Conservation (phyloP, 176 grass and related monocot species). For the Themeda triandra region DNA sequence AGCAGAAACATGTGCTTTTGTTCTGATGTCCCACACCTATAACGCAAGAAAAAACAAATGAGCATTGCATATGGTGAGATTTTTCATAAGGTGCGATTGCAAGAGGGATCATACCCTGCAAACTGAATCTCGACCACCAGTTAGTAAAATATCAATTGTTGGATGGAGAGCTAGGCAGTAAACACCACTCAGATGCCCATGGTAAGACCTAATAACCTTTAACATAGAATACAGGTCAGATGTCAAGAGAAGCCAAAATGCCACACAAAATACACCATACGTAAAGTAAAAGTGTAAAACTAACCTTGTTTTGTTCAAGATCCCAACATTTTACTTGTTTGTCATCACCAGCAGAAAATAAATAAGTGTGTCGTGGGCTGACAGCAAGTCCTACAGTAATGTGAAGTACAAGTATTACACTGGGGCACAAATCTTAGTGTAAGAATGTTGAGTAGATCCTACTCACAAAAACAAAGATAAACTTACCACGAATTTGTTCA, state of each 20-base stretch:
- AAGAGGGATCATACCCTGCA: slow-evolving; percentile 70
- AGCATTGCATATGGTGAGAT: neutral
- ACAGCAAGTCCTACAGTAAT: slow-evolving; percentile 85
- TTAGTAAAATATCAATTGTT: slow-evolving; percentile 88
- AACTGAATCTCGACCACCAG: slow-evolving; percentile 97
- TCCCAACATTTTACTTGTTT: slow-evolving; percentile 99
- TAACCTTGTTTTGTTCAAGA: slow-evolving; percentile 99
- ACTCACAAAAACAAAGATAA: neutral
- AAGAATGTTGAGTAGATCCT: neutral
- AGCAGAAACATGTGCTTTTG: slow-evolving; percentile 96
- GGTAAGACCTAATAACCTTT: slow-evolving; percentile 97
- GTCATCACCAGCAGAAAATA: slow-evolving; percentile 99
- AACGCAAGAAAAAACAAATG: neutral
- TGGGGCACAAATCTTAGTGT: neutral
- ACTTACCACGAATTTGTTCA: slow-evolving; percentile 88
- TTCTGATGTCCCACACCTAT: slow-evolving; percentile 92
- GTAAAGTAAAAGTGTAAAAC: slow-evolving; percentile 14
- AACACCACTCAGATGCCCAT: slow-evolving; percentile 97
- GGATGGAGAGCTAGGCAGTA: slow-evolving; percentile 97
- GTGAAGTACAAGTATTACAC: slow-evolving; percentile 14
- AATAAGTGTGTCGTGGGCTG: slow-evolving; percentile 85
- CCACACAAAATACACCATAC: neutral
- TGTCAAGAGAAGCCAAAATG: slow-evolving; percentile 20
- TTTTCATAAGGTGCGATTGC: neutral
- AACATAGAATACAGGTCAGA: slow-evolving; percentile 15